Evolutionary conservation across 2,329 filamentous ascomycete genomes (phyloP).

Genomic region (Thelonectria blattea): DNA sequence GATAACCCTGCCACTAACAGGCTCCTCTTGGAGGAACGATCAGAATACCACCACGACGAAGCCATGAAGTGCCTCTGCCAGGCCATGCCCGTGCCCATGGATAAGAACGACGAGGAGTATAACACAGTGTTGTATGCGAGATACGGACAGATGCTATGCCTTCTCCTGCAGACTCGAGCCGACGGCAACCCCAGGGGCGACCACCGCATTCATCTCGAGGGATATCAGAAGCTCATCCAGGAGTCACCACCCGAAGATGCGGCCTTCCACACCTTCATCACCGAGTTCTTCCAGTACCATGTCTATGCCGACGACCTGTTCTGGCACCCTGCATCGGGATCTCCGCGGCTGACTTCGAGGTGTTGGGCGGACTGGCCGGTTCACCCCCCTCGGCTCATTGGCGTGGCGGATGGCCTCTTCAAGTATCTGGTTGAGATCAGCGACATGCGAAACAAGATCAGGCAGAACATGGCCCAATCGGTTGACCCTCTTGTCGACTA

Average conservation of each 20-base stretch:
- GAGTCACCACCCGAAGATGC: slow-evolving; percentile 66
- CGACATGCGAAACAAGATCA: slow-evolving; percentile 75
- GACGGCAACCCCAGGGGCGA: slow-evolving; percentile 66
- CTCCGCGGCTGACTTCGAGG: slow-evolving; percentile 48
- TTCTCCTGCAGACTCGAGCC: slow-evolving; percentile 63
- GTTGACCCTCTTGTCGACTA: slow-evolving; percentile 76
- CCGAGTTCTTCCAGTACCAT: slow-evolving; percentile 87
- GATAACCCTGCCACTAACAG: slow-evolving; percentile 55
- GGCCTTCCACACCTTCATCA: slow-evolving; percentile 68
- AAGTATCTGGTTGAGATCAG: slow-evolving; percentile 80
- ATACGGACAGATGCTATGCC: slow-evolving; percentile 68
- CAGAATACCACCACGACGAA: slow-evolving; percentile 61
- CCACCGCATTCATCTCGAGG: slow-evolving; percentile 80
- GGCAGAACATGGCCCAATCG: slow-evolving; percentile 66
- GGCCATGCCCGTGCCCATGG: slow-evolving; percentile 50
- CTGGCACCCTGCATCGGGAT: slow-evolving; percentile 50
- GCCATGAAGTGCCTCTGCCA: slow-evolving; percentile 60
- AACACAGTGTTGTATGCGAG: slow-evolving; percentile 58
- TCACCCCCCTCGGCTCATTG: slow-evolving; percentile 67
- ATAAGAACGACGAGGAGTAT: slow-evolving; percentile 52
- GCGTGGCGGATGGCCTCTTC: slow-evolving; percentile 83
- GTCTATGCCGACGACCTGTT: slow-evolving; percentile 69
- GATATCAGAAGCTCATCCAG: slow-evolving; percentile 74
- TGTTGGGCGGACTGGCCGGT: slow-evolving; percentile 53
- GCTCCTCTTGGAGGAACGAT: slow-evolving; percentile 55